phyloP scores from a whole-genome alignment of 1,139 yeast species.

The Sugiyamaella sp. region DNA sequence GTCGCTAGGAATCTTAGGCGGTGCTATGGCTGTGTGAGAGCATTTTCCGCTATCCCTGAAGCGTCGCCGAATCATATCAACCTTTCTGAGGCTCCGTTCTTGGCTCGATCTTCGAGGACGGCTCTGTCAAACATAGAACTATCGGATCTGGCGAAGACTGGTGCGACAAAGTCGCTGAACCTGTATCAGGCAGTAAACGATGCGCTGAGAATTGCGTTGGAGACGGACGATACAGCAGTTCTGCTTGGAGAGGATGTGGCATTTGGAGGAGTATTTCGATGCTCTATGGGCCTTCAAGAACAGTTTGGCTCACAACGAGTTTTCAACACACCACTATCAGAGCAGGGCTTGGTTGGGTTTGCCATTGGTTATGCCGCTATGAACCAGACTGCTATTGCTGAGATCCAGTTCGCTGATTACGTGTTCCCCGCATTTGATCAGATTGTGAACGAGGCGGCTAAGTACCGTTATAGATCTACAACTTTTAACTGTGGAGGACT shows the following conservation, averaged over 20 bases:
- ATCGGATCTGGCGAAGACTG: constrained; percentile 25
- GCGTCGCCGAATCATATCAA: constrained; percentile 30
- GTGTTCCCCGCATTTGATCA: constrained; percentile 47
- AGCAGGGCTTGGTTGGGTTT: constrained; percentile 44
- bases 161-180: constrained; percentile 38
- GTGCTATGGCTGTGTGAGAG: too few relatives aligned
- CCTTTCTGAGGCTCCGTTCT: constrained; percentile 37
- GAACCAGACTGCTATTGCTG: constrained; percentile 45
- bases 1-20: too few relatives aligned
- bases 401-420: constrained; percentile 45
- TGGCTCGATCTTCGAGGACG: constrained; percentile 30
- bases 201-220: constrained; percentile 42
- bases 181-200: constrained; percentile 43
- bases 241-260: constrained; percentile 45
- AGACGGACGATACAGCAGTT: constrained; percentile 43
- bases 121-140: constrained; percentile 32
- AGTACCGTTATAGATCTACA: constrained; percentile 41
- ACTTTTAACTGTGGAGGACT: constrained; percentile 41
- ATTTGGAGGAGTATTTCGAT: constrained; percentile 46
- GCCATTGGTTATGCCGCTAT: constrained; percentile 45
- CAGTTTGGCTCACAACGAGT: constrained; percentile 44
- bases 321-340: constrained; percentile 44
- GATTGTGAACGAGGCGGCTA: constrained; percentile 45
- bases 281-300: constrained; percentile 45
- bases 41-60: constrained; percentile 17